Base-by-base conservation (phyloP, 1,284 basidiomycete genomes). In the Leccinum huronense region DNA sequence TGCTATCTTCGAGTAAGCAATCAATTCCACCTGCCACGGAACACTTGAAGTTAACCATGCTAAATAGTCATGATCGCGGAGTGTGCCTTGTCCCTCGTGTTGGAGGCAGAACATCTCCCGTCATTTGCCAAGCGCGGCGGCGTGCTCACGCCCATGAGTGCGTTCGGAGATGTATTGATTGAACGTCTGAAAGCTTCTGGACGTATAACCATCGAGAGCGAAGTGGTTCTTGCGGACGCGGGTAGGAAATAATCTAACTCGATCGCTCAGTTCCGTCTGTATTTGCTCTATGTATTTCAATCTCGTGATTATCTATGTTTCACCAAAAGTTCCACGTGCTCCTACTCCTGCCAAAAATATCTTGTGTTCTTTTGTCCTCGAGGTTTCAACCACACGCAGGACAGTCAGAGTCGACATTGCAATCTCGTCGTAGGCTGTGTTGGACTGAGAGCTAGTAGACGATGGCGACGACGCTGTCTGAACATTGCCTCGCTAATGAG, bases 131-230 rank as follows among this genome's bases (percentile, higher is more conserved):
- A 77, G 36, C 70, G 79, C 62, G 94, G 94, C 16, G 94, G 94
- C 9, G 78, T 95, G 2, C 79, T 95, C 58, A 96, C 94, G 1
- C 86, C 93, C 0, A 84, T 88, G 69, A 86, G 85, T 2, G 91
- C 90, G 1, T 83, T 94, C 61, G 94, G 93, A 14, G 85, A 89
- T 65, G 84, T 84, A 3, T 72, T 95, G 59, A 78, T 93, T 14
- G 81, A 86, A 67, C 81, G 93, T 23, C 75, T 96, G 63, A 78
- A 81, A 67, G 79, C 79, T 30, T 84, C 80, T 14, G 86, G 83
- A 2, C 74, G 77, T 36, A 83, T 91, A 58, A 74, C 81, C 60
- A 84, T 90, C 68, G 80, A 84, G 58, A 86, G 81, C 68, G 76
- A 79, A 64, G 74, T 86, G 42, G n/a, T 77, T n/a, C 57, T 61